Evolutionary conservation across 2,329 filamentous ascomycete genomes (phyloP), one percentile per base, ranked within the genome.

Genomic region (Aspergillus flavus): DNA sequence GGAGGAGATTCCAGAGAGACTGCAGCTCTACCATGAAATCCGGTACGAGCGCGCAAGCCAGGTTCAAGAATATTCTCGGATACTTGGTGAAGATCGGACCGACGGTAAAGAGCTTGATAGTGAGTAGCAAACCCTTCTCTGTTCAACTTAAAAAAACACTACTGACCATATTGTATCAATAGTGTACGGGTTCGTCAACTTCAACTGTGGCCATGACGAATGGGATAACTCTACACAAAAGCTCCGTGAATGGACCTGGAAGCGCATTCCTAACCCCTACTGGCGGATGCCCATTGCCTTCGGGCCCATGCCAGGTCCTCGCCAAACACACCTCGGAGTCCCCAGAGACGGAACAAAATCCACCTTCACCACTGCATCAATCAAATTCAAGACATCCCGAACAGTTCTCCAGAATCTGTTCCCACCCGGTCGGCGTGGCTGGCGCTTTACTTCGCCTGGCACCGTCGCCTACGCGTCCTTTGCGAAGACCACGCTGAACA

Each of bases 131-230:
- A 6, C 39, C 19, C 9, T 41, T 41, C 16, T 10, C 16, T n/a
- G 16, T n/a, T 41, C 39, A 41, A n/a, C 10, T 19, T 23, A 23
- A n/a, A 19, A 14, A 7, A 19, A 3, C 7, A 41, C 14, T n/a
- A 10, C 39, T 41, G 7, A 41, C 19, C n/a, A 41, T 7, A 19
- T n/a, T 41, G 19, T 41, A 41, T 19, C 3, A 19, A 41, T 6
- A 62, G 80, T 82, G 72, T 74, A 73, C 62, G 71, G 75, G 23
- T 84, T 79, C 66, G 81, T 78, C 0, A 73, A 77, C 52, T 84
- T 85, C 72, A 86, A 84, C 69, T 86, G 86, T 65, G 82, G 84
- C 6, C 83, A 87, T 68, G 86, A 89, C 64, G 86, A 87, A 66
- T 84, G 81, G 70, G 81, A 88, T 69, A 75, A 84, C 67, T 82